Evolutionary conservation across 1,139 yeast genomes (phyloP).

Genomic region (Meyerozyma athensensis): DNA sequence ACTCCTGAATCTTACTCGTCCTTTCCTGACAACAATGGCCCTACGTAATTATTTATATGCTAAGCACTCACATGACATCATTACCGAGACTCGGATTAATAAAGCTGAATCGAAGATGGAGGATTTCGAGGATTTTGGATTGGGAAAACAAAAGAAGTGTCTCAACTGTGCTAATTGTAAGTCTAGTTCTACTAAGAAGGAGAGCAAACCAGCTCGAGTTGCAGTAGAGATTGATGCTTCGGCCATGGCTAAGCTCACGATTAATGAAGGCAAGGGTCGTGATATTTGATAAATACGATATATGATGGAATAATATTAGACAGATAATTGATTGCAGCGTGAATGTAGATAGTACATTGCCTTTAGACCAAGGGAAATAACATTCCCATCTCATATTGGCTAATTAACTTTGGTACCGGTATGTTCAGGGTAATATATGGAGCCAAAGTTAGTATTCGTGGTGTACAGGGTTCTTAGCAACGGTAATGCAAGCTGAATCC

Average conservation of each 20-base stretch:
- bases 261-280: neutral
- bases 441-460: too few relatives aligned
- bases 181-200: neutral
- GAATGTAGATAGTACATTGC: too few relatives aligned
- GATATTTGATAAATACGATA: neutral
- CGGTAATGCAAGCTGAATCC: too few relatives aligned
- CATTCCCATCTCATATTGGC: too few relatives aligned
- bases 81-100: conserved; percentile 19
- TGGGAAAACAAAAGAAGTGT: neutral
- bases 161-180: conserved; percentile 1
- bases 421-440: too few relatives aligned
- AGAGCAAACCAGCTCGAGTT: neutral
- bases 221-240: neutral
- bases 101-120: conserved; percentile 11
- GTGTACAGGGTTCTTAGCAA: too few relatives aligned
- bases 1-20: neutral
- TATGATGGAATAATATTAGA: too few relatives aligned
- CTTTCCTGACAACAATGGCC: conserved; percentile 26
- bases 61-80: conserved; percentile 28
- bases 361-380: too few relatives aligned
- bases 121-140: neutral
- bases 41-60: conserved; percentile 42
- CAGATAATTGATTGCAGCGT: too few relatives aligned
- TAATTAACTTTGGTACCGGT: too few relatives aligned
- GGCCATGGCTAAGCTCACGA: neutral